Conservation (phyloP, 2,329 filamentous ascomycete genomes). For the Clarireedia paspali region DNA sequence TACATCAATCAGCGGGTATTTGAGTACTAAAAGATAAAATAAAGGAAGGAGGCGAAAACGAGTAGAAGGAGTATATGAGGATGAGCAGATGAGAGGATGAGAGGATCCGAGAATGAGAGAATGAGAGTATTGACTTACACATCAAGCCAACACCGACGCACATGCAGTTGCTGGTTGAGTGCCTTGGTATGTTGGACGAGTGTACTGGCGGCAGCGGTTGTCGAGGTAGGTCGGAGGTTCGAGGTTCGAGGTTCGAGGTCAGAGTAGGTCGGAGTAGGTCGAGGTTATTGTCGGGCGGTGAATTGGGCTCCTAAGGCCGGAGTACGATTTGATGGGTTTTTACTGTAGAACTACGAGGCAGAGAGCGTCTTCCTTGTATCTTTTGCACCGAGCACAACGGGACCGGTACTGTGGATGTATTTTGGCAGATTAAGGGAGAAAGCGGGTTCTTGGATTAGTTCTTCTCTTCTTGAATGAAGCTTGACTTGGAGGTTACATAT, state of each 20-base stretch:
- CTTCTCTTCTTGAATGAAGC: too few relatives aligned
- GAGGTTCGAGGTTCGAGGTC: background rate
- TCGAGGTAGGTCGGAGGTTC: background rate
- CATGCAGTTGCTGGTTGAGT: background rate
- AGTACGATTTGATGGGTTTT: background rate
- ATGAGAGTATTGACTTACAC: background rate
- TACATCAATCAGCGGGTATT: slow-evolving; percentile 1
- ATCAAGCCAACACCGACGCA: background rate
- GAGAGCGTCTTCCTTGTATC: background rate
- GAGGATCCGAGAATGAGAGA: background rate
- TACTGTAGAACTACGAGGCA: background rate
- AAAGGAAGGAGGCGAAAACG: background rate
- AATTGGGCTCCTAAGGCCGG: slow-evolving; percentile 4
- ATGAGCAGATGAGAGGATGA: background rate
- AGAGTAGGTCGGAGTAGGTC: background rate
- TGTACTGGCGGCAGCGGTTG: slow-evolving; percentile 4
- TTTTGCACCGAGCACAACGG: background rate
- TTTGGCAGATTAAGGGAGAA: too few relatives aligned
- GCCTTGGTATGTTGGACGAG: background rate
- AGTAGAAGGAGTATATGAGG: background rate
- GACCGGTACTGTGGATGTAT: background rate
- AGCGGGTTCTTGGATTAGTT: too few relatives aligned
- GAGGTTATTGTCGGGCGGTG: slow-evolving; percentile 8
- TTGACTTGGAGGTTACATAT: too few relatives aligned
- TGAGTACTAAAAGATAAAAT: background rate